A percentile compares a stretch with the other conserved stretches of the same genome.
phyloP scores from a whole-genome alignment of 140 eudicot species.

The Cichorium intybus region DNA sequence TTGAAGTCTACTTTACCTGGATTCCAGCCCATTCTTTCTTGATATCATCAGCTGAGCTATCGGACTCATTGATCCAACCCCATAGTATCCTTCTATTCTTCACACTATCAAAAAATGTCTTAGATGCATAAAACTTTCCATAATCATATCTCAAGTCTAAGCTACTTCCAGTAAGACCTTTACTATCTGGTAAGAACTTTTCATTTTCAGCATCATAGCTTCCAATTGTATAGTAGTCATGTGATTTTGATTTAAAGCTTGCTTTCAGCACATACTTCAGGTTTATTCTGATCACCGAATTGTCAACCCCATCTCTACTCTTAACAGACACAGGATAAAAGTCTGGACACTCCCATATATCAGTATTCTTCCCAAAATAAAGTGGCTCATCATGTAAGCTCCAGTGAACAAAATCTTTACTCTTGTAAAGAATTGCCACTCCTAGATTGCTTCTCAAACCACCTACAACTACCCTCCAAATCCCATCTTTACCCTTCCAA shows the following conservation, averaged over 20 bases:
- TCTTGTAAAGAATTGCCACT: slow-evolving; percentile 36
- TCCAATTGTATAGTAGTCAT: slow-evolving; percentile 49
- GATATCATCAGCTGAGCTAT: slow-evolving; percentile 30
- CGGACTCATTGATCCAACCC: slow-evolving; percentile 73
- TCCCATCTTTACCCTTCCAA: slow-evolving; percentile 49
- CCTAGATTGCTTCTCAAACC: slow-evolving; percentile 37
- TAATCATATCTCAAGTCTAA: slow-evolving; percentile 56
- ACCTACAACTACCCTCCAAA: slow-evolving; percentile 51
- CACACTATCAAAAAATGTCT: slow-evolving; percentile 56
- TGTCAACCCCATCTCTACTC: slow-evolving; percentile 36
- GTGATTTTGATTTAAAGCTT: slow-evolving; percentile 27
- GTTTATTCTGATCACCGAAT: slow-evolving; percentile 16
- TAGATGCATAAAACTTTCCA: slow-evolving; percentile 79
- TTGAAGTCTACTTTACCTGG: slow-evolving; percentile 38
- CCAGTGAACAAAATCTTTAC: slow-evolving; percentile 57
- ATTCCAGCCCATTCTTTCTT: slow-evolving; percentile 77
- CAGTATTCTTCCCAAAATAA: slow-evolving; percentile 34
- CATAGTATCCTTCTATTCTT: slow-evolving; percentile 59
- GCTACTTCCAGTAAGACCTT: slow-evolving; percentile 25
- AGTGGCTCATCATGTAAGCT: slow-evolving; percentile 29
- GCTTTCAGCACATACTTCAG: slow-evolving; percentile 52
- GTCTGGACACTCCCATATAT: slow-evolving; percentile 73
- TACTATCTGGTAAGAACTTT: slow-evolving; percentile 37
- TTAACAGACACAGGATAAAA: slow-evolving; percentile 48
- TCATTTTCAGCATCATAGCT: slow-evolving; percentile 43